phyloP scores from a whole-genome alignment of 2,329 filamentous ascomycete species.

The Coniella lustricola region DNA sequence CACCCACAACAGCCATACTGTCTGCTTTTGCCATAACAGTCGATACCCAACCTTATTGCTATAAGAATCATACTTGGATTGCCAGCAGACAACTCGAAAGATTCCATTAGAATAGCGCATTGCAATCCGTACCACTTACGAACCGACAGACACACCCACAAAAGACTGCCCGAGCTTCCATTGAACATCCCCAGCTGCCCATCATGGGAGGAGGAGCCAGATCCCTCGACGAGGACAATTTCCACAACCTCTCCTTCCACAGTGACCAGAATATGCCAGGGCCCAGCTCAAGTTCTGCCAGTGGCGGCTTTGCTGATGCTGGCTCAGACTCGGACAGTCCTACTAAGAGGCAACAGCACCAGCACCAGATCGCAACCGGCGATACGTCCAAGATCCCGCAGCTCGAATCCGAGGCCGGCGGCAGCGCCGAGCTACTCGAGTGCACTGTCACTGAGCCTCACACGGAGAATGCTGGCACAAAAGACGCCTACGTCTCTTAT shows the following conservation, averaged over 20 bases:
- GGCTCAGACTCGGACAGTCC: slow-evolving; percentile 18
- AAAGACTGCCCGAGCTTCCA: not conserved
- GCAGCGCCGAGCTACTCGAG: slow-evolving; percentile 61
- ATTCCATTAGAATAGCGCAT: too few relatives aligned
- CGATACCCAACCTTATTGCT: not conserved
- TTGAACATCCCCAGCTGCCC: slow-evolving; percentile 8
- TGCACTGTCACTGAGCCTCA: slow-evolving; percentile 76
- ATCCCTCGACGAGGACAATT: slow-evolving; percentile 57
- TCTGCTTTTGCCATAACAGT: not conserved
- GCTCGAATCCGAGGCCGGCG: slow-evolving; percentile 56
- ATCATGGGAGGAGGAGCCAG: slow-evolving; percentile 24
- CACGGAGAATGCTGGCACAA: slow-evolving; percentile 94
- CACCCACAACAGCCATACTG: not conserved
- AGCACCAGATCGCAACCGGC: slow-evolving; percentile 32
- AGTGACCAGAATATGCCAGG: slow-evolving; percentile 48
- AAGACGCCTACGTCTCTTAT: slow-evolving; percentile 95
- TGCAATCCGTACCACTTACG: too few relatives aligned
- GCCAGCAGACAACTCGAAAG: not conserved
- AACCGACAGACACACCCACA: too few relatives aligned
- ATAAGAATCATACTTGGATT: too few relatives aligned
- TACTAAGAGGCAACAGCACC: slow-evolving; percentile 26
- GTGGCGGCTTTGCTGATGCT: slow-evolving; percentile 16
- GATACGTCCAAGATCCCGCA: slow-evolving; percentile 42
- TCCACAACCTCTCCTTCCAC: slow-evolving; percentile 75
- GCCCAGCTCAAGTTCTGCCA: slow-evolving; percentile 22